Base-by-base conservation (phyloP, 371 early-diverging fungal species). In the Rhizomucor pusillus region DNA sequence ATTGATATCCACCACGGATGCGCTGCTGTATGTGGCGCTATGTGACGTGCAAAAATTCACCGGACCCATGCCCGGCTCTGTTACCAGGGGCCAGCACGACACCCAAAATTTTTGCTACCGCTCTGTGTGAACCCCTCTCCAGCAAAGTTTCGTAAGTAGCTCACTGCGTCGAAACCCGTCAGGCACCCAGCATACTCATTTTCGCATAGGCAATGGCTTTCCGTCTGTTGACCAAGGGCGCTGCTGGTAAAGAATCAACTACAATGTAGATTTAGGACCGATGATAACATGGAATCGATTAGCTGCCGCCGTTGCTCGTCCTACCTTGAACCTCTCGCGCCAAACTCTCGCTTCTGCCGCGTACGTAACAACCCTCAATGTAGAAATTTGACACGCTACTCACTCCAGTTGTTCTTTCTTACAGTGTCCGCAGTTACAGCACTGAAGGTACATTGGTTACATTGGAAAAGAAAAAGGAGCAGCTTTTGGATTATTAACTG, bases 211-310 rank as follows among this genome's bases (percentile, higher is more conserved):
- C 63, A 60, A 77, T 77, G 77, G 71, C 77, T 67, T 60, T 77
- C 59, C 63, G 77, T 65, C 67, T 77, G 63, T 71, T 77, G 67
- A 65, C 77, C 54, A 77, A 73, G 68, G 54, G 65, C 53, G 77
- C 73, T 53, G 67, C 77, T 63, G 75, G 71, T 75, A 66, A 62
- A 16, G 24, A 43, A 11, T 24, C 13, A 40, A 34, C 35, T 14
- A 35, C 11, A 45, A 29, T 24, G 22, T 23, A n/a, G 11, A 19
- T 14, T 14, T 6, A 22, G 16, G 16, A 52, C 6, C 33, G n/a
- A 46, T 43, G n/a, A 46, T 18, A 45, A 22, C 37, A 18, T 53
- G 7, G 14, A 56, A 24, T 20, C 23, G 18, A 10, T 47, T 58
- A 69, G 73, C 60, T 54, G 64, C 76, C 48, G 69, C 71, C 41